Base-by-base conservation (phyloP, 2,329 filamentous ascomycete species). In the Anisogramma anomala region DNA sequence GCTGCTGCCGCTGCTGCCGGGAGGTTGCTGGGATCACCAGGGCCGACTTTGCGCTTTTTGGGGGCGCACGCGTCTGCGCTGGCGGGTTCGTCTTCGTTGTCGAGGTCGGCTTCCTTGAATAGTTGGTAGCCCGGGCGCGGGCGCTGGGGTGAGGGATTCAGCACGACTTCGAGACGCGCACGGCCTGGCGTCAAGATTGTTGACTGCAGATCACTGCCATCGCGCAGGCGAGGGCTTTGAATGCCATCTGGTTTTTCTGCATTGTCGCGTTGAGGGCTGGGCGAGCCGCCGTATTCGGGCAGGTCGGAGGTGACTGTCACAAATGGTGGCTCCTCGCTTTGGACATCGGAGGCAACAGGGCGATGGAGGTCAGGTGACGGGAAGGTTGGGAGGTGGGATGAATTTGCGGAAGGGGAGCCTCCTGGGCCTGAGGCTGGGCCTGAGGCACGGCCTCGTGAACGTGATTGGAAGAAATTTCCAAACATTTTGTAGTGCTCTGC, bases 161-260 rank as follows among this genome's bases (percentile, higher is more conserved):
- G 30, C 9, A 46, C 44, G n/a, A 46, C 44, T 19, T 46, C 41
- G 23, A 46, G 39, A n/a, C 41, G 37, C 25, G 37, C 8, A 9
- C 34, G 44, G 6, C 31, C 19, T 18, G 37, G 34, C 7, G n/a
- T 31, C 23, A 18, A 20, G 10, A 19, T 10, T 8, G 22, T n/a
- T 14, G 38, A 8, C 10, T 6, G 31, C 9, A 30, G 26, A n/a
- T n/a, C n/a, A n/a, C n/a, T n/a, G n/a, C n/a, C n/a, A n/a, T n/a
- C n/a, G n/a, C n/a, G n/a, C n/a, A n/a, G n/a, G n/a, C n/a, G n/a
- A n/a, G n/a, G n/a, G n/a, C n/a, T n/a, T n/a, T n/a, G n/a, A 22
- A 20, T 15, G 36, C n/a, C 9, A 13, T 28, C 13, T 25, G 20
- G 17, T 14, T 34, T 17, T 11, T 23, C 11, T 9, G 26, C 13